Conservation (phyloP, 805 yeast species). For the Diddensiella transvaalensis region DNA sequence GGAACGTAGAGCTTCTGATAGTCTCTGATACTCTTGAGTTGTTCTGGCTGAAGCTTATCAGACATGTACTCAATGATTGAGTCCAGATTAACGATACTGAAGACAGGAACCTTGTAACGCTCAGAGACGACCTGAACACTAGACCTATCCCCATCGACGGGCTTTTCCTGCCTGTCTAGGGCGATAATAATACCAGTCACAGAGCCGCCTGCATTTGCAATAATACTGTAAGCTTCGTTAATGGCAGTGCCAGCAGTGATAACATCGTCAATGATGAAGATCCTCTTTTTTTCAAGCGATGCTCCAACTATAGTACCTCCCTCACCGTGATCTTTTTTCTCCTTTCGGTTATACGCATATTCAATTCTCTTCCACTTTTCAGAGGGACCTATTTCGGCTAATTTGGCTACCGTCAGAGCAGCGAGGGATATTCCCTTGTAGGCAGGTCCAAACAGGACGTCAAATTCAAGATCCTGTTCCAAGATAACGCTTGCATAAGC, state of each 20-base stretch:
- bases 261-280: constrained; percentile 91
- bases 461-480: constrained; percentile 77
- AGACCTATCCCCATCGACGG: constrained; percentile 63
- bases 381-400: constrained; percentile 82
- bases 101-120: constrained; percentile 75
- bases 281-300: constrained; percentile 61
- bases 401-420: constrained; percentile 86
- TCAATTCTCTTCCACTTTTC: constrained; percentile 67
- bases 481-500: constrained; percentile 89
- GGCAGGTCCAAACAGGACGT: constrained; percentile 94
- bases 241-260: constrained; percentile 99
- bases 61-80: constrained; percentile 65
- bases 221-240: constrained; percentile 85
- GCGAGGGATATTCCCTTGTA: constrained; percentile 96
- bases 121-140: constrained; percentile 79
- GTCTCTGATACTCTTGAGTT: constrained; percentile 27
- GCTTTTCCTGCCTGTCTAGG: constrained; percentile 87
- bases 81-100: constrained; percentile 69
- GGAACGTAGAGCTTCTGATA: constrained; percentile 30
- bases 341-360: constrained; percentile 95
- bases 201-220: constrained; percentile 61
- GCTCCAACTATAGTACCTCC: constrained; percentile 95
- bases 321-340: constrained; percentile 96
- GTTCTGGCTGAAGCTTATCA: constrained; percentile 22
- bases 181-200: constrained; percentile 87